Percentiles rank a stretch among this genome's conserved stretches.
phyloP scores from a whole-genome alignment of 768 basidiomycete species.

The Fomitopsis serialis region DNA sequence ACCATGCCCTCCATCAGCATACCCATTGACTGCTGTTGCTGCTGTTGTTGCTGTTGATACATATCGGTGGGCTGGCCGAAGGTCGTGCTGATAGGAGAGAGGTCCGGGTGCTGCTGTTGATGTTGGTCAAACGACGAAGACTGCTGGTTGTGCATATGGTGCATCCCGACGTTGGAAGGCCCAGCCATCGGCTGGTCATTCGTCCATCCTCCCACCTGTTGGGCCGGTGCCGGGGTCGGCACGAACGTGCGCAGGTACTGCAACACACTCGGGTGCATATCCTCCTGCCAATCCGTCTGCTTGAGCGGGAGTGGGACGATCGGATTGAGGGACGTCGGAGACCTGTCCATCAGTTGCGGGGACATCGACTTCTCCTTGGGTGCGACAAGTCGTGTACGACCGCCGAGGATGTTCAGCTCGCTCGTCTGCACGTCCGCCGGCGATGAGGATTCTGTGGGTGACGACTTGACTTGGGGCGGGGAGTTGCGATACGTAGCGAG shows the following conservation, averaged over 20 bases:
- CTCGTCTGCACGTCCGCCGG: slow-evolving; percentile 54
- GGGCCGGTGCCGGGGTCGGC: slow-evolving; percentile 21
- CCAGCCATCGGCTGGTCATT: slow-evolving; percentile 6
- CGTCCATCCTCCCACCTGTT: slow-evolving; percentile 5
- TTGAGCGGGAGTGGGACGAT: slow-evolving; percentile 66
- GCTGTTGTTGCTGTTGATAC: not conserved
- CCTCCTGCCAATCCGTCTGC: slow-evolving; percentile 21
- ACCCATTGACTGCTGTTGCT: slow-evolving; percentile 1
- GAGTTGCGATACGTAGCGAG: slow-evolving; percentile 32
- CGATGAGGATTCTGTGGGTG: slow-evolving; percentile 32
- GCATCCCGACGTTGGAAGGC: not conserved
- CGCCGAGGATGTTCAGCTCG: slow-evolving; percentile 54
- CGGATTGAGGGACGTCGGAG: slow-evolving; percentile 67
- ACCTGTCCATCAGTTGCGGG: slow-evolving; percentile 43
- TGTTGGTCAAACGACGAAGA: slow-evolving; percentile 10
- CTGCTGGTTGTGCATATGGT: slow-evolving; percentile 5
- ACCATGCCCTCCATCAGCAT: slow-evolving; percentile 17
- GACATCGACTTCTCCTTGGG: slow-evolving; percentile 33
- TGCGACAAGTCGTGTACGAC: slow-evolving; percentile 57
- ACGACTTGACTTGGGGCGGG: slow-evolving; percentile 27
- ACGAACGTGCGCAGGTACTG: slow-evolving; percentile 67
- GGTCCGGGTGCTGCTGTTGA: not conserved
- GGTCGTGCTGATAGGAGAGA: slow-evolving; percentile 11
- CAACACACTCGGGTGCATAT: slow-evolving; percentile 57
- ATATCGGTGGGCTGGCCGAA: slow-evolving; percentile 4